These are phyloP conservation scores for Wallacemonas sp. DNA, from an alignment of 208 protist genomes.

Conservation along the genomic window DNA sequence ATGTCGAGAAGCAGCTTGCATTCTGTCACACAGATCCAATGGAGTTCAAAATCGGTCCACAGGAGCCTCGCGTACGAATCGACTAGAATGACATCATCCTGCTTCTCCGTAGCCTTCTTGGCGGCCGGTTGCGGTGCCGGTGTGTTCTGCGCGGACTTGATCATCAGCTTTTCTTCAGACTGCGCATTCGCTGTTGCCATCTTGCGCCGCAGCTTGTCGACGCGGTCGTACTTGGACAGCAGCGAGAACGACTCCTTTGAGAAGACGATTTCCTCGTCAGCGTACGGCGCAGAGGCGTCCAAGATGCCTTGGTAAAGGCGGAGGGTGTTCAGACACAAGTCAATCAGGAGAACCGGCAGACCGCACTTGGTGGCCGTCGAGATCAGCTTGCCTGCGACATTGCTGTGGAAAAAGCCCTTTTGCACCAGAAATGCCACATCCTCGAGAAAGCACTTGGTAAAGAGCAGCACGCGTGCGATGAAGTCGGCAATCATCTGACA, in stretches of 20 bases:
- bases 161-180: constrained; percentile 19
- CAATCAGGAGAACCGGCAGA: constrained; percentile 81
- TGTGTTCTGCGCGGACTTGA: constrained; percentile 21
- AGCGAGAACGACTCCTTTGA: constrained; percentile 86
- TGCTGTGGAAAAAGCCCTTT: constrained; percentile 89
- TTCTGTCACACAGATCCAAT: constrained; percentile 90
- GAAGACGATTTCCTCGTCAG: constrained; percentile 49
- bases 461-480: constrained; percentile 75
- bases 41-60: constrained; percentile 90
- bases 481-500: constrained; percentile 92
- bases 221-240: constrained; percentile 82
- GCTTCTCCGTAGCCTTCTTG: constrained; percentile 12
- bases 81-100: constrained; percentile 63
- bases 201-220: constrained; percentile 82
- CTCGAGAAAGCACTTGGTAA: constrained; percentile 86
- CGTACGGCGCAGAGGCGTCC: constrained; percentile 55
- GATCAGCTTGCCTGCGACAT: constrained; percentile 80
- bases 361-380: constrained; percentile 70
- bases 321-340: constrained; percentile 87
- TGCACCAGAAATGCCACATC: constrained; percentile 87
- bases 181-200: constrained; percentile 19
- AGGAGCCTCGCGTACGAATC: constrained; percentile 80
- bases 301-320: constrained; percentile 83
- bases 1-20: constrained; percentile 87
- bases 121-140: not conserved